These are phyloP conservation scores for Tricholoma saponaceum DNA, from an alignment of 768 basidiomycete genomes.

Conservation along the genomic window DNA sequence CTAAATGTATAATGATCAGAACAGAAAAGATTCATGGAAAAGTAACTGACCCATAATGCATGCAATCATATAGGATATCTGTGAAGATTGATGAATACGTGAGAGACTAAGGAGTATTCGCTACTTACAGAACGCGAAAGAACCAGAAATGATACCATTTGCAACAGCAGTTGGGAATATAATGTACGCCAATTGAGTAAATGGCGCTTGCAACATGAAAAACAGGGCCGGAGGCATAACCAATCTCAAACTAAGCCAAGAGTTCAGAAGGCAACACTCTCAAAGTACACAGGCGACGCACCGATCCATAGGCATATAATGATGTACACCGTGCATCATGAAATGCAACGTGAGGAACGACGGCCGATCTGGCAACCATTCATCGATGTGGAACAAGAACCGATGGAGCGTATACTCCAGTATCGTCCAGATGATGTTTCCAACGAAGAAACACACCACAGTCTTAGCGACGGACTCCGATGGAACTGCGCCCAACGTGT, in stretches of 20 bases:
- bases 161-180: constrained; percentile 84
- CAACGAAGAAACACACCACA: constrained; percentile 68
- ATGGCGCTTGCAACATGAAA: constrained; percentile 69
- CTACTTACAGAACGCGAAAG: constrained; percentile 69
- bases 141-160: constrained; percentile 88
- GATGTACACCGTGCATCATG: constrained; percentile 91
- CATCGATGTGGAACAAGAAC: constrained; percentile 96
- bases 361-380: constrained; percentile 78
- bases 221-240: constrained; percentile 97
- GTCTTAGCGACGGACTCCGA: constrained; percentile 49
- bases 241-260: constrained; percentile 62
- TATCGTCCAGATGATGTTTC: constrained; percentile 91
- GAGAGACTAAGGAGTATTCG: not conserved
- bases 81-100: not conserved
- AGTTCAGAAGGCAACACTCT: not conserved
- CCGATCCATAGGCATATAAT: constrained; percentile 97
- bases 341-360: constrained; percentile 85
- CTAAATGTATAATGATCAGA: constrained; percentile 24
- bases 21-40: not conserved
- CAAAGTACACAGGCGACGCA: constrained; percentile 27
- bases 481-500: constrained; percentile 44
- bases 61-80: constrained; percentile 85
- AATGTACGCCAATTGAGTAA: constrained; percentile 78
- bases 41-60: constrained; percentile 83
- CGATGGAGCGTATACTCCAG: constrained; percentile 92